Conservation (phyloP, 2,329 filamentous ascomycete genomes). For the Periconia digitata region DNA sequence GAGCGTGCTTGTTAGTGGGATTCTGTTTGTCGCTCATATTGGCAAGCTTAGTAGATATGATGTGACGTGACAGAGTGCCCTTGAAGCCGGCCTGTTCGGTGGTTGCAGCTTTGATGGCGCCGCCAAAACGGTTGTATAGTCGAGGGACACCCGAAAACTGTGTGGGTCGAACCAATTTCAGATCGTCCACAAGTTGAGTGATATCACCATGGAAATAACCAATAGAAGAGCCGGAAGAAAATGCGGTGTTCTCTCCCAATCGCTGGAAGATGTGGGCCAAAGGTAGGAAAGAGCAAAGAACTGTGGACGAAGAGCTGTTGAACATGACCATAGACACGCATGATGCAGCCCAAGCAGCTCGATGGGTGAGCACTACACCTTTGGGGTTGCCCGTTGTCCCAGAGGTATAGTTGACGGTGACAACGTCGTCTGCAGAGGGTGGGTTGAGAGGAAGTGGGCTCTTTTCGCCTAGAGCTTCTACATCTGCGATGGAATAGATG, state of each 20-base stretch:
- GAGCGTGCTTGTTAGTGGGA: constrained; percentile 75
- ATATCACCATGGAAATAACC: constrained; percentile 97
- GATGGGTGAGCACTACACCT: constrained; percentile 80
- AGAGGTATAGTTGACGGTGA: constrained; percentile 91
- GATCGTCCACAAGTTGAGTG: constrained; percentile 80
- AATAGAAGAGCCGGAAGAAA: constrained; percentile 72
- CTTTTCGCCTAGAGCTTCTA: constrained; percentile 77
- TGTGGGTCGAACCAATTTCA: constrained; percentile 83
- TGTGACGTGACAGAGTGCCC: constrained; percentile 77
- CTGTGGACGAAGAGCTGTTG: constrained; percentile 59
- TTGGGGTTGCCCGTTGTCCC: constrained; percentile 83
- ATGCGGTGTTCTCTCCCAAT: constrained; percentile 73
- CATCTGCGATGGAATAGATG: constrained; percentile 76
- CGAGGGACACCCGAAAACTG: constrained; percentile 86
- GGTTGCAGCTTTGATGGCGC: constrained; percentile 77
- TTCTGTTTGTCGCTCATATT: constrained; percentile 71
- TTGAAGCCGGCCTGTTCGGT: constrained; percentile 77
- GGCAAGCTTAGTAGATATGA: constrained; percentile 78
- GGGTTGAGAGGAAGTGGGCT: constrained; percentile 71
- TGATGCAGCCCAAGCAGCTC: constrained; percentile 74
- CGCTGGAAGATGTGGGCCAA: constrained; percentile 93
- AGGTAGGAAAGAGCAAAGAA: constrained; percentile 83
- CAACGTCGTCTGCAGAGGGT: constrained; percentile 71
- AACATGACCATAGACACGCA: constrained; percentile 60
- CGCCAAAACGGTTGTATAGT: constrained; percentile 87